Percentiles rank a stretch among this genome's conserved stretches.
Evolutionary conservation across 768 basidiomycete species (phyloP).

Genomic region (Thelephora ganbajun): DNA sequence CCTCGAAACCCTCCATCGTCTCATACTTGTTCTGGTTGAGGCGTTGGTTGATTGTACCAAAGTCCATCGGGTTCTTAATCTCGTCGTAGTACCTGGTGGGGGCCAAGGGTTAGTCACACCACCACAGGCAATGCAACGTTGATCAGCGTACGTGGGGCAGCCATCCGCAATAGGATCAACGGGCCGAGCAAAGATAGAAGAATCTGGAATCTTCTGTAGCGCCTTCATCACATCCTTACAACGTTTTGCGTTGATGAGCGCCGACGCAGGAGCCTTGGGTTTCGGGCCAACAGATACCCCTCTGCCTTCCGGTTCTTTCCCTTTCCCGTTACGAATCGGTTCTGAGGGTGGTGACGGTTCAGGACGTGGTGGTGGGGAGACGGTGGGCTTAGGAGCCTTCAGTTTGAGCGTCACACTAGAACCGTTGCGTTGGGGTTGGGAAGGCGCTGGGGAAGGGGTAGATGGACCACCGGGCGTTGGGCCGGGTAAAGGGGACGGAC

Average conservation of each 20-base stretch:
- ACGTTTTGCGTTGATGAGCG: constrained; percentile 66
- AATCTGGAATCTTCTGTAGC: constrained; percentile 49
- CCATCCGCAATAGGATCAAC: constrained; percentile 77
- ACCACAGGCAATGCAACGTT: no score
- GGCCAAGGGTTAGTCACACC: no score
- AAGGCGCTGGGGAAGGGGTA: constrained; percentile 4
- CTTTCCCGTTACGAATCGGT: constrained; percentile 54
- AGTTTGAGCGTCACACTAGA: constrained; percentile 2
- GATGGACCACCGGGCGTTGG: constrained; percentile 9
- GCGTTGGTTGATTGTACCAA: constrained; percentile 65
- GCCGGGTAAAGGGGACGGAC: constrained; percentile 5
- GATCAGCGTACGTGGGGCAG: constrained; percentile 79
- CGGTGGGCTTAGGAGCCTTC: constrained; percentile 1
- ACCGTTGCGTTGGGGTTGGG: neutral
- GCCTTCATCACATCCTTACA: constrained; percentile 56
- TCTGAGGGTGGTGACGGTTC: constrained; percentile 18
- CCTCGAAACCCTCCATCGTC: constrained; percentile 70
- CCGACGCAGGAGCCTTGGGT: constrained; percentile 23
- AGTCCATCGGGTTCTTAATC: constrained; percentile 88
- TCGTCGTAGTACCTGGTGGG: constrained; percentile 73
- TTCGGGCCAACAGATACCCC: constrained; percentile 18
- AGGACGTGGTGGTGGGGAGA: constrained; percentile 3
- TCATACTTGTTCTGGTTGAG: constrained; percentile 53
- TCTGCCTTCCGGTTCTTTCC: constrained; percentile 42
- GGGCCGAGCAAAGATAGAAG: constrained; percentile 60